Base-by-base conservation (phyloP, 2,329 filamentous ascomycete species). In the Dichotomopilus funicola region DNA sequence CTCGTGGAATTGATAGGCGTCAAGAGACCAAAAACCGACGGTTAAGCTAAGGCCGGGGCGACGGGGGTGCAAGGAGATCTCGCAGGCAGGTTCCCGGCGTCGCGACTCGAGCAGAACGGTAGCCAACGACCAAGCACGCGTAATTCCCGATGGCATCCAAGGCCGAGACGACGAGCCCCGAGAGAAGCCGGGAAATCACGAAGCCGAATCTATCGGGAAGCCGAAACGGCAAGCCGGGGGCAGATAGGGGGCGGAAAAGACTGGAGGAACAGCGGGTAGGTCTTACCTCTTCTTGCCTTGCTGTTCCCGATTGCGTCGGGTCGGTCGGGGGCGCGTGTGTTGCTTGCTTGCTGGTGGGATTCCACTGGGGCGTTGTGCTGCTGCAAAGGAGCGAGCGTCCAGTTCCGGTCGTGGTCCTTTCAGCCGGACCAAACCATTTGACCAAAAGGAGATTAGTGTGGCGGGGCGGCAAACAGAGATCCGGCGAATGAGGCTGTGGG, bases 281-380 rank as follows among this genome's bases (percentile, higher is more conserved):
- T 68, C 67, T 69, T 68, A 70, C 67, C 45, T 48, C 13, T 67
- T 70, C 68, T 66, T 27, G 19, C 19, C 19, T 27, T 27, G 19
- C 19, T 27, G 19, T 66, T 64, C 56, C 61, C 59, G 52, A 45
- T 48, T 55, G 49, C 53, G 44, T 54, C 35, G 54, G 44, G 49
- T 27, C 52, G 45, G 45, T 48, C 45, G 45, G 61, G 49, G 59
- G 59, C 50, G 61, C 58, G 63, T 59, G 64, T 53, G 59, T 61
- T 61, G 61, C 56, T 64, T 60, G 62, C 61, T 61, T 61, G 61
- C 56, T 64, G 59, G 62, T 62, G 58, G 57, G 60, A 62, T 61
- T 62, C 57, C 60, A 59, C 62, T 62, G 62, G 42, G 19, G 55
- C 56, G 59, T 58, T 55, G 55, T 60, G 51, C 57, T 57, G 57